Evolutionary conservation across 2,329 filamentous ascomycete species (phyloP), one percentile per base, ranked within the genome.

Genomic region (Drechslera avenae): DNA sequence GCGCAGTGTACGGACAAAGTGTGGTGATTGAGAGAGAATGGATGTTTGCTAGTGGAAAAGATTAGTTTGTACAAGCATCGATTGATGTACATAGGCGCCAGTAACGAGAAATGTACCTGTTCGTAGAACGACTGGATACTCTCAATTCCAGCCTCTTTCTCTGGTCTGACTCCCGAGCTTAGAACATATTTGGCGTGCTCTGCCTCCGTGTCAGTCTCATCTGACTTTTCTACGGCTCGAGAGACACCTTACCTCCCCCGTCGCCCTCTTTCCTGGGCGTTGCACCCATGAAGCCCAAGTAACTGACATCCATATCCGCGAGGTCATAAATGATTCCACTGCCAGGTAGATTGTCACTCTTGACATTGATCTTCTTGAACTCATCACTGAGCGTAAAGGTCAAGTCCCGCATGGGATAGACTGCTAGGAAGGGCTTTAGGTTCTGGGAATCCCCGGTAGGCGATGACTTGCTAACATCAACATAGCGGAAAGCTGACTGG

Each of bases 321-420:
- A 71, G 30, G 56, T 72, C 67, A 40, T 65, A 72, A 9, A 60
- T 39, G 1, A 67, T 49, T 1, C 66, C 61, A 12, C 48, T 52
- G 0, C 64, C 66, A 1, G 68, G 67, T 6, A 72, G 44, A 10
- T 57, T 52, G 35, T 69, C 64, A 49, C 72, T 75, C 31, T 67
- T 60, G 5, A 75, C 61, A 4, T 55, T 61, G 41, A 75, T 72
- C 2, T 59, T 58, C 31, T 58, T 68, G 53, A 76, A 76, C 39
- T 71, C 71, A 2, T 67, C 56, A 16, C 67, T 58, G 12, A 66
- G 56, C 12, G 66, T 67, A 40, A 75, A 76, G 0, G 57, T 67
- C 18, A 76, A 26, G 28, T 76, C 72, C 2, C 52, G 47, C 68
- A 75, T 67, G 8, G 73, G 68, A 36, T 76, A 75, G 37, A 72